Base-by-base conservation (phyloP, 2,329 filamentous ascomycete species). In the Blastomyces parvus region DNA sequence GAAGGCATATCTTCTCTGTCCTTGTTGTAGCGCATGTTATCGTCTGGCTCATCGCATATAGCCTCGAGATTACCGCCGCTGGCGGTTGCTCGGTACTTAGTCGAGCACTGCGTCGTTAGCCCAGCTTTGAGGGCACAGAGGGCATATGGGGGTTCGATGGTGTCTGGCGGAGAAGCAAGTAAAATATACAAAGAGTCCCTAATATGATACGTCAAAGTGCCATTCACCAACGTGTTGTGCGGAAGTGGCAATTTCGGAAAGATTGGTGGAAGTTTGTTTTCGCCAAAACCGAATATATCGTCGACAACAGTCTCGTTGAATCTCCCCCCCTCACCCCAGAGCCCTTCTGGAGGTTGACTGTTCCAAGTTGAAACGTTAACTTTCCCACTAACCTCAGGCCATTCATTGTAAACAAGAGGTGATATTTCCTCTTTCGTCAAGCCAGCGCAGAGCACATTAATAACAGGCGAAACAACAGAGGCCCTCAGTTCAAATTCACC, bases 361-460 rank as follows among this genome's bases (percentile, higher is more conserved):
- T 68, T 67, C 69, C 72, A 74, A 4, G 52, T 68, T 4, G 70
- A 70, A 2, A 68, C 61, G 6, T 55, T 55, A 55, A 33, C 52
- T n/a, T 9, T 19, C 3, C 52, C 52, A n/a, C 63, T 50, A 27
- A 60, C 40, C 7, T 68, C 46, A 0, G 84, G 82, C 86, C 87
- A 91, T 1, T 74, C 66, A 0, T 79, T 80, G 65, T 87, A 91
- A 0, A 92, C 77, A 1, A 92, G 74, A 0, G 88, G 88, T 0
- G 70, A 73, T 1, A 93, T 73, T 62, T 90, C 87, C 0, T 78
- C 69, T 25, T 72, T 63, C 0, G 80, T 80, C 78, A 91, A 79
- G 52, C 88, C 88, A 1, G 83, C 86, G 68, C 90, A 94, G 40
- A 91, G 74, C 0, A 90, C 87, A 66, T 92, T 90, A 55, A 92